Evolutionary conservation across 768 basidiomycete species (phyloP).

Genomic region (Cubamyces lactineus): DNA sequence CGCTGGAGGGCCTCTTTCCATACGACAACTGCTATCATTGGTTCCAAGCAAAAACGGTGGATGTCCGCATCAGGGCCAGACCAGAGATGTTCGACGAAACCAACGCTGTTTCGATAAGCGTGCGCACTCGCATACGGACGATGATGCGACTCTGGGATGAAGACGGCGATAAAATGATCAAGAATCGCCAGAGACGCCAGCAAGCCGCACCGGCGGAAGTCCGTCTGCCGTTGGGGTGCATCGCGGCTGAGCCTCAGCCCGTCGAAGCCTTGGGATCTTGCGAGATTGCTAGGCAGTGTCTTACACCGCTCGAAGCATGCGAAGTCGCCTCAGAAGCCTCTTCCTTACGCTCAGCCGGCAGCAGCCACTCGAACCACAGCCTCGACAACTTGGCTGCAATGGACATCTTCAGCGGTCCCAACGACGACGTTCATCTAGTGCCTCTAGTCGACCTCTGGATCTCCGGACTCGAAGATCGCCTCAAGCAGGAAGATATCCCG

Average conservation of each 20-base stretch:
- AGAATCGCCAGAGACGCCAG: no score
- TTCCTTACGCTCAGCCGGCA: no score
- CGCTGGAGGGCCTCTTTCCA: background rate
- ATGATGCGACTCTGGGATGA: background rate
- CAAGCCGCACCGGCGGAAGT: no score
- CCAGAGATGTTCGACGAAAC: background rate
- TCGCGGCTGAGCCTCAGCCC: no score
- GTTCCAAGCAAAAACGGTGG: background rate
- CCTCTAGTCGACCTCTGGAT: conserved; percentile 2
- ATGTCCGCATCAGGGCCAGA: background rate
- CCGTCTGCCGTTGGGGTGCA: no score
- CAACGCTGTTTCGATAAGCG: background rate
- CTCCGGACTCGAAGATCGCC: background rate
- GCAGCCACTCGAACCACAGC: background rate
- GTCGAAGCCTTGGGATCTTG: no score
- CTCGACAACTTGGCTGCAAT: background rate
- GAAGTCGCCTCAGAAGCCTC: background rate
- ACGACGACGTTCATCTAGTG: background rate
- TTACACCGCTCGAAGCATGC: background rate
- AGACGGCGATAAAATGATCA: background rate
- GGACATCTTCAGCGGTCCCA: background rate
- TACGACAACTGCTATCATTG: conserved; percentile 1
- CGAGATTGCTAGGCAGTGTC: background rate
- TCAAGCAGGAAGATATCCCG: background rate
- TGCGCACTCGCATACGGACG: background rate